Evolutionary conservation across 2,329 filamentous ascomycete genomes (phyloP).

Genomic region (Ophiostoma pallidulum): DNA sequence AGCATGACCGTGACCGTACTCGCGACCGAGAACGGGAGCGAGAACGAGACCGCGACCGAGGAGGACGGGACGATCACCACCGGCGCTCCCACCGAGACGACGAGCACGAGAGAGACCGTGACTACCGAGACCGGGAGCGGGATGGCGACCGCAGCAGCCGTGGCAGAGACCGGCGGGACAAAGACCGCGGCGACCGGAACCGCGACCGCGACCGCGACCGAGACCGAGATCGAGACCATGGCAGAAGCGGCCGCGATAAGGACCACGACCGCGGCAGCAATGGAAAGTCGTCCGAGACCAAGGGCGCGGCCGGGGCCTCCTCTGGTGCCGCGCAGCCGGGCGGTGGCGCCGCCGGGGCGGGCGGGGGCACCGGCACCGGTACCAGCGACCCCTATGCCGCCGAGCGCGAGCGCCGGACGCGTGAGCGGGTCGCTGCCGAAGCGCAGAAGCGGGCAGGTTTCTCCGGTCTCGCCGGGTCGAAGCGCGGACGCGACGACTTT

Average conservation of each 20-base stretch:
- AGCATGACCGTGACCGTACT: slow-evolving; percentile 15
- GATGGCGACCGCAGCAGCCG: slow-evolving; percentile 17
- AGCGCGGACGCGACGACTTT: slow-evolving; percentile 42
- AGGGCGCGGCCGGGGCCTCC: slow-evolving; percentile 24
- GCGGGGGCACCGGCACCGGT: slow-evolving; percentile 20
- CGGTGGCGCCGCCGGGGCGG: not conserved
- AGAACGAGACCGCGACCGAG: slow-evolving; percentile 11
- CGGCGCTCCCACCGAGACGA: slow-evolving; percentile 8
- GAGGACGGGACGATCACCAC: not conserved
- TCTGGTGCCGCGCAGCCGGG: too few species aligned
- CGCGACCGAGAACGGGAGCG: slow-evolving; percentile 19
- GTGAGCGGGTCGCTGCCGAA: slow-evolving; percentile 59
- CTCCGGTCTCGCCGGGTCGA: slow-evolving; percentile 39
- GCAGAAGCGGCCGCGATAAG: slow-evolving; percentile 6
- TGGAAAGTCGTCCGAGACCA: slow-evolving; percentile 29
- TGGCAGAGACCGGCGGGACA: too few species aligned
- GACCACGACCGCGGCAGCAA: slow-evolving; percentile 24
- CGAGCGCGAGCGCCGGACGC: slow-evolving; percentile 57
- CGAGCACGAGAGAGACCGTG: slow-evolving; percentile 12
- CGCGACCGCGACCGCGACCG: slow-evolving; percentile 1
- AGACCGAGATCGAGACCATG: slow-evolving; percentile 6
- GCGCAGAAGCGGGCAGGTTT: slow-evolving; percentile 46
- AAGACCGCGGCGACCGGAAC: slow-evolving; percentile 21
- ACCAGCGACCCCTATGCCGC: slow-evolving; percentile 52
- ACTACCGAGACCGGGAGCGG: slow-evolving; percentile 2